Evolutionary conservation across 768 basidiomycete genomes (phyloP), one percentile per base, ranked within the genome.

Genomic region (Coprinopsis marcescibilis): DNA sequence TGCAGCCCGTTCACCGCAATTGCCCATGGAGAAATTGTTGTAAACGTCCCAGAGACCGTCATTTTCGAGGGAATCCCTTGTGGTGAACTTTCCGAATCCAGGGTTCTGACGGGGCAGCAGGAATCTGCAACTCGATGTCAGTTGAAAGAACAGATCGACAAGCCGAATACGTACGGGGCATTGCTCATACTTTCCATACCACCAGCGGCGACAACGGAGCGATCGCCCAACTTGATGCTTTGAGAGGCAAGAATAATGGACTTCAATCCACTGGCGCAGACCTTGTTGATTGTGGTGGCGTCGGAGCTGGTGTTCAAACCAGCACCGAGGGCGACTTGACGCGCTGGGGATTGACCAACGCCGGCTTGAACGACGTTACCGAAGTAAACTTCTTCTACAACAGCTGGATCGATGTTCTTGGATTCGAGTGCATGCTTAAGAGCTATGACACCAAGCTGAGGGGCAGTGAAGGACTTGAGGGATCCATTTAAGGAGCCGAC

Each of bases 141-240:
- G 46, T 46, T 35, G 52, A 32, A 42, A 5, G 23, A 38, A 4
- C 27, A 24, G 26, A 46, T 44, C 37, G 26, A 51, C 30, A 27
- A 42, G 45, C 8, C 32, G 20, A 34, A 41, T 3, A 81, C 95
- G 60, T 62, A 97, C 93, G 96, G 96, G 41, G 93, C 92, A 57
- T 97, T 89, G 64, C 89, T 94, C 96, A 99, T 99, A 71, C 89
- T 93, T 72, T 99, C 96, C 91, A 92, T 96, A 51, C 96, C 96
- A 55, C 96, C 96, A 47, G 94, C 94, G 20, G 83, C 90, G 56
- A 96, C 86, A 41, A 96, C 78, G 32, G 68, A 80, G 50, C 86
- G 82, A 62, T 95, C 82, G 42, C 96, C 96, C 19, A 83, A 75
- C 63, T 83, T 77, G 59, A 99, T 91, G 58, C 77, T 80, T 71